Conservation (phyloP, 1,139 yeast genomes). For the Blastobotrys illinoisensis region DNA sequence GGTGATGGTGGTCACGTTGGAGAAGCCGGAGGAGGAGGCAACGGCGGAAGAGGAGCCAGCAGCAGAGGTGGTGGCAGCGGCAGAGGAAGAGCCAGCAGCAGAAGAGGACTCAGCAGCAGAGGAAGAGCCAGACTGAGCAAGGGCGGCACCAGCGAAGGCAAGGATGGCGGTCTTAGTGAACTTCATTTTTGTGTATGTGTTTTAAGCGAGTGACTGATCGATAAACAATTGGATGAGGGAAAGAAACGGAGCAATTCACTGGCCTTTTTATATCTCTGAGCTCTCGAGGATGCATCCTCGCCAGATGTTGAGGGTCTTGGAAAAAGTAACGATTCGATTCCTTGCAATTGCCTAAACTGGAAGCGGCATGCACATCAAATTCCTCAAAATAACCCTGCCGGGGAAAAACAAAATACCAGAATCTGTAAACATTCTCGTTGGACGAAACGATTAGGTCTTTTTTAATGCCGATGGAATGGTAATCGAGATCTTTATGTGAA, state of each 20-base stretch:
- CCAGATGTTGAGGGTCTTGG: neutral
- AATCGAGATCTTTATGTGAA: neutral
- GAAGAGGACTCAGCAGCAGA: slow-evolving; percentile 4
- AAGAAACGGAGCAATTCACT: neutral
- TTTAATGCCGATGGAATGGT: neutral
- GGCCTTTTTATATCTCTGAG: neutral
- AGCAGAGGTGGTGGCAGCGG: slow-evolving; percentile 7
- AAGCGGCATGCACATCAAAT: neutral
- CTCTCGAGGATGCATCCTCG: neutral
- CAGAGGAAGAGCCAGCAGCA: slow-evolving; percentile 6
- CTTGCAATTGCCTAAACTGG: neutral
- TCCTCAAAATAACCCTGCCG: neutral
- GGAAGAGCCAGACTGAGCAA: slow-evolving; percentile 3
- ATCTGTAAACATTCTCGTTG: neutral
- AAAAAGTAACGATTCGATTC: neutral
- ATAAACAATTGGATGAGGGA: neutral
- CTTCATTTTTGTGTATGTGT: neutral
- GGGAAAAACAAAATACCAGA: neutral
- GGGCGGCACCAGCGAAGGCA: slow-evolving; percentile 20
- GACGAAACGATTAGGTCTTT: neutral
- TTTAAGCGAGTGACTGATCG: slow-evolving; percentile 2
- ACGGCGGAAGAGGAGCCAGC: slow-evolving; percentile 11
- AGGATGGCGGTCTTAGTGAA: slow-evolving; percentile 4
- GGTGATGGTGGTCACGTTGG: slow-evolving; percentile 32
- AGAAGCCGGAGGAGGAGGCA: slow-evolving; percentile 26